A percentile compares a stretch with the other conserved stretches of the same genome.
These are phyloP conservation scores for Mikania micrantha DNA, from an alignment of 129 eudicot genomes.

Conservation along the genomic window DNA sequence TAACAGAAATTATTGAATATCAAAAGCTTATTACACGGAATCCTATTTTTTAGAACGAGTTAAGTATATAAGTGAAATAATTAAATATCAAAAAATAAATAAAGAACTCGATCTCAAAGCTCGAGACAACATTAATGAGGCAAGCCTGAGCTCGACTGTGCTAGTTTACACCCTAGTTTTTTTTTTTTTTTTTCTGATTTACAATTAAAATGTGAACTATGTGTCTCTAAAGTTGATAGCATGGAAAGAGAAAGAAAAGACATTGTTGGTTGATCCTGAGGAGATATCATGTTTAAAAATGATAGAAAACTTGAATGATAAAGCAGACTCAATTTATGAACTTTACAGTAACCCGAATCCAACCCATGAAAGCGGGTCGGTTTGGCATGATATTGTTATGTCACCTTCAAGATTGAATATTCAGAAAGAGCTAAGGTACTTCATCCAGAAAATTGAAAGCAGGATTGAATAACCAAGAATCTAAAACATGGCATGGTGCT, in stretches of 20 bases:
- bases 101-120: too few relatives aligned
- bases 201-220: neutral
- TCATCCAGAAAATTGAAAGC: conserved; percentile 64
- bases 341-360: conserved; percentile 67
- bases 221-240: conserved; percentile 65
- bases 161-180: too few relatives aligned
- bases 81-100: too few relatives aligned
- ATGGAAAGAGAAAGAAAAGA: conserved; percentile 94
- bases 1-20: too few relatives aligned
- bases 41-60: too few relatives aligned
- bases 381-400: conserved; percentile 89
- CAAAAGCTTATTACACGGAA: too few relatives aligned
- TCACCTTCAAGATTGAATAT: conserved; percentile 83
- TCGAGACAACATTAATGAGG: too few relatives aligned
- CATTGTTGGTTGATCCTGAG: conserved; percentile 82
- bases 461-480: conserved; percentile 14
- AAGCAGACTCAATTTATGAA: conserved; percentile 63
- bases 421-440: conserved; percentile 78
- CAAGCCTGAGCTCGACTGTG: too few relatives aligned
- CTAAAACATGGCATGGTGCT: neutral
- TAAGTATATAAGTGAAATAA: too few relatives aligned
- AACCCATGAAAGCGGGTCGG: conserved; percentile 49
- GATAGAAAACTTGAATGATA: conserved; percentile 55
- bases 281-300: conserved; percentile 62
- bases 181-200: too few relatives aligned